Percentiles rank a stretch among this genome's conserved stretches.
phyloP scores from a whole-genome alignment of 2,329 filamentous ascomycete species.

The Cercospora brassicicola region DNA sequence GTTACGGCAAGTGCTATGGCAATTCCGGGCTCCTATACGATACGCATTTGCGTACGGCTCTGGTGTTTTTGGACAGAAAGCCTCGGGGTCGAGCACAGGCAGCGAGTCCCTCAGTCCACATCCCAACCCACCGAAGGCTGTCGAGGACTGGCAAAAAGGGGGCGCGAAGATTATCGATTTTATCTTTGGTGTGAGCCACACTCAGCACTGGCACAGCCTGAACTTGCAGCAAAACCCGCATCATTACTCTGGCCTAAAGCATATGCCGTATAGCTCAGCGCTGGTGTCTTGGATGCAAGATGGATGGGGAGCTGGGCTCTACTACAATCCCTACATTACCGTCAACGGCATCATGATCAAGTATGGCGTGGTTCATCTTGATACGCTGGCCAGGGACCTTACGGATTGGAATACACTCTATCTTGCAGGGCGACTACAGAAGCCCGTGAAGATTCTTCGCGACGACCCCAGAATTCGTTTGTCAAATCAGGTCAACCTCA shows the following conservation, averaged over 20 bases:
- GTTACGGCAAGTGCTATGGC: slow-evolving; percentile 80
- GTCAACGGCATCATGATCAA: slow-evolving; percentile 96
- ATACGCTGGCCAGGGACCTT: slow-evolving; percentile 83
- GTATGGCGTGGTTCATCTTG: slow-evolving; percentile 93
- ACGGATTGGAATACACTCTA: slow-evolving; percentile 93
- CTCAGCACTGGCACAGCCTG: slow-evolving; percentile 94
- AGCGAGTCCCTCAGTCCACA: slow-evolving; percentile 65
- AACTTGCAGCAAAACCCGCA: slow-evolving; percentile 85
- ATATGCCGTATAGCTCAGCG: slow-evolving; percentile 69
- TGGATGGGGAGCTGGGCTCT: slow-evolving; percentile 85
- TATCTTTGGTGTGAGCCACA: slow-evolving; percentile 91
- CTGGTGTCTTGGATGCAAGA: slow-evolving; percentile 85
- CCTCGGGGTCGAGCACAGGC: slow-evolving; percentile 44
- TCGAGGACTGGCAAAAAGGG: slow-evolving; percentile 81
- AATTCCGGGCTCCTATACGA: slow-evolving; percentile 88
- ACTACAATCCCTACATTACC: slow-evolving; percentile 94
- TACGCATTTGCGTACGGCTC: slow-evolving; percentile 98
- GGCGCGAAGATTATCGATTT: slow-evolving; percentile 98
- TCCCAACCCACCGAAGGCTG: slow-evolving; percentile 75
- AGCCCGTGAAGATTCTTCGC: slow-evolving; percentile 94
- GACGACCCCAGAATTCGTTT: slow-evolving; percentile 90
- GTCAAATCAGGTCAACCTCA: slow-evolving; percentile 91
- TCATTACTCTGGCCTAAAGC: slow-evolving; percentile 86
- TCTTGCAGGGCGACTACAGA: slow-evolving; percentile 92
- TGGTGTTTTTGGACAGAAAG: slow-evolving; percentile 84